Base-by-base conservation (phyloP, 495 filamentous ascomycete genomes). In the Saxispiralis lemnorum region DNA sequence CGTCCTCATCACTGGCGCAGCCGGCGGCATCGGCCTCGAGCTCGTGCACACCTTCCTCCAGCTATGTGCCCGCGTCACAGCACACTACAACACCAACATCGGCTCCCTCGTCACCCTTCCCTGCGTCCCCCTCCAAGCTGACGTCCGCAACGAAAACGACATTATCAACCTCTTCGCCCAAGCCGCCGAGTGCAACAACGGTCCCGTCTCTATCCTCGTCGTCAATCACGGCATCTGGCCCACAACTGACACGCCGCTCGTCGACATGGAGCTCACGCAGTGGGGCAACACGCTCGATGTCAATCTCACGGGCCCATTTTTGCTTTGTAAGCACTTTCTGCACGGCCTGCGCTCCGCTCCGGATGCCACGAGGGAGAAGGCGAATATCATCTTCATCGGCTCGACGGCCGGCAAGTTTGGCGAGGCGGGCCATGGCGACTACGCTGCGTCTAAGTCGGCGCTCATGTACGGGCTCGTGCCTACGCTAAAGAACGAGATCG, bases 401-500 rank as follows among this genome's bases (percentile, higher is more conserved):
- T 43, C 36, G 30, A 53, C 51, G 13, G 47, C 51, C 4, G 47
- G 51, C 38, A 53, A 53, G 24, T 50, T 48, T 31, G 51, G 51
- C 19, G 51, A 53, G 28, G 43, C 42, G 16, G 24, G 41, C 16
- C 51, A 53, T 18, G 51, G 41, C 38, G 51, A 53, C 51, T 53
- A 53, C 44, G 31, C 47, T 10, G 47, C 43, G 0, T 10, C 43
- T 7, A 53, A 53, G 30, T 24, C 47, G 6, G 51, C 51, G 6
- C 39, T 53, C 7, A 49, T 50, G 51, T 53, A 53, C 39, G 51
- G 51, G 6, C 20, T 53, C 13, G 34, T 34, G 31, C 47, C 44
- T 2, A 41, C 51, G n/a, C 47, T 51, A 7, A 53, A 53, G 43
- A 53, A 50, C 21, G 51, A 53, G 40, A 50, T 53, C 28, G 47